Base-by-base conservation (phyloP, 2,329 filamentous ascomycete species). In the Fusarium sp. region DNA sequence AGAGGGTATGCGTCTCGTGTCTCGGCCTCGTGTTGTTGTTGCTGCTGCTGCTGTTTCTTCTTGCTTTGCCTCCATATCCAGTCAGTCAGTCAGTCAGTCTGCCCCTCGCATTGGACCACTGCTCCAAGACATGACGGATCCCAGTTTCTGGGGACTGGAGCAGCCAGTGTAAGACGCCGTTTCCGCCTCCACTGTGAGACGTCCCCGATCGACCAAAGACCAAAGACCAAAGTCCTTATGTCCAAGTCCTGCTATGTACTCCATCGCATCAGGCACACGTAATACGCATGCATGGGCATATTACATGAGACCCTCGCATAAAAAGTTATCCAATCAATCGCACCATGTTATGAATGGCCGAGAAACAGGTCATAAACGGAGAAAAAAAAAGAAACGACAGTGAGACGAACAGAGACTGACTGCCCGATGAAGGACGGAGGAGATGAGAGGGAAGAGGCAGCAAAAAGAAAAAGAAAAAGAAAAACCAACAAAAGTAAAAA, bases 271-370 rank as follows among this genome's bases (percentile, higher is more conserved):
- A 51, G 55, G 50, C 56, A 50, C 57, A 36, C 44, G 63, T 61
- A 69, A 64, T 44, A 40, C 53, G 50, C 63, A 57, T 67, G 62
- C 69, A 68, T 61, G 51, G 55, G 50, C 58, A 71, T 56, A 62
- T 42, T 31, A 42, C 38, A 58, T 27, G 20, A 40, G 23, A 42
- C 53, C 62, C 68, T 71, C 60, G 70, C 64, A 74, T 69, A 65
- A 64, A 31, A 62, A 33, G 7, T 50, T 20, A 50, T 50, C 50
- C 56, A 66, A 65, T 63, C 18, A 60, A 66, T 71, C 63, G 61
- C 57, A 64, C 55, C 61, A 73, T 58, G 38, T 36, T 40, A 40
- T 57, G 56, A 64, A 61, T 16, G 40, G 27, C 46, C 54, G 42
- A 42, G 53, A 64, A 62, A 34, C 18, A 33, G 4, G 44, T 49